Evolutionary conservation across 2,329 filamentous ascomycete genomes (phyloP).

Genomic region (Lecanicillium sp.): DNA sequence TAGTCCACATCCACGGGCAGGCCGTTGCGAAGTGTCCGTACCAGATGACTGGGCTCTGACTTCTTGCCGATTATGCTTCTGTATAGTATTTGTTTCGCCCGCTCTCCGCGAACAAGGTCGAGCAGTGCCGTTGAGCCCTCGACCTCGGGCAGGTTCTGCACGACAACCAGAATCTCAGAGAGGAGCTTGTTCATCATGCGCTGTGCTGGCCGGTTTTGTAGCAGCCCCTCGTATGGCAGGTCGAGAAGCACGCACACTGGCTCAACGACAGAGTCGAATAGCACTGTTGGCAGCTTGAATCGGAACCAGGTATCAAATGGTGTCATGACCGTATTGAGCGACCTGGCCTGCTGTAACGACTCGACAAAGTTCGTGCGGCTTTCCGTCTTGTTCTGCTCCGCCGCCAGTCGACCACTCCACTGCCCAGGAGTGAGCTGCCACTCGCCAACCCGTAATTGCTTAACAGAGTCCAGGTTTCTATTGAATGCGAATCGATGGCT

Average conservation of each 20-base stretch:
- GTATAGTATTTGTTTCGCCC: conserved; percentile 52
- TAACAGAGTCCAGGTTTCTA: conserved; percentile 28
- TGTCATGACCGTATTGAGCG: conserved; percentile 9
- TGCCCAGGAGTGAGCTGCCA: conserved; percentile 20
- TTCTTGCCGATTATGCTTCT: conserved; percentile 32
- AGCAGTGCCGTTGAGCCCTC: conserved; percentile 49
- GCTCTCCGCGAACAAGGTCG: conserved; percentile 47
- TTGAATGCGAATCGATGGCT: conserved; percentile 37
- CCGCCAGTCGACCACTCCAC: conserved; percentile 5
- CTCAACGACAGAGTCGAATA: conserved; percentile 69
- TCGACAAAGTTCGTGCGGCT: conserved; percentile 15
- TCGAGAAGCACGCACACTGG: conserved; percentile 75
- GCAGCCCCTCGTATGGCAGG: conserved; percentile 61
- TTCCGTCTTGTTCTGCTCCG: conserved; percentile 12
- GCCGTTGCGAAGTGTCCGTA: conserved; percentile 54
- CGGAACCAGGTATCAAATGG: conserved; percentile 52
- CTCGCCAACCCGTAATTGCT: conserved; percentile 25
- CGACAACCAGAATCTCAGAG: conserved; percentile 63
- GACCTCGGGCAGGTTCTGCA: conserved; percentile 67
- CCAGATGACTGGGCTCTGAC: conserved; percentile 52
- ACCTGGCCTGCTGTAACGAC: conserved; percentile 5
- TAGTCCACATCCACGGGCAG: conserved; percentile 69
- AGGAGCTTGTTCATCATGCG: conserved; percentile 63
- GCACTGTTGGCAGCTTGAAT: conserved; percentile 70
- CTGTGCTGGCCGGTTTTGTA: conserved; percentile 57